Evolutionary conservation across 225 moss, liverwort and hornwort genomes (phyloP), one percentile per base, ranked within the genome.

Genomic region (Anthoceros angustus): DNA sequence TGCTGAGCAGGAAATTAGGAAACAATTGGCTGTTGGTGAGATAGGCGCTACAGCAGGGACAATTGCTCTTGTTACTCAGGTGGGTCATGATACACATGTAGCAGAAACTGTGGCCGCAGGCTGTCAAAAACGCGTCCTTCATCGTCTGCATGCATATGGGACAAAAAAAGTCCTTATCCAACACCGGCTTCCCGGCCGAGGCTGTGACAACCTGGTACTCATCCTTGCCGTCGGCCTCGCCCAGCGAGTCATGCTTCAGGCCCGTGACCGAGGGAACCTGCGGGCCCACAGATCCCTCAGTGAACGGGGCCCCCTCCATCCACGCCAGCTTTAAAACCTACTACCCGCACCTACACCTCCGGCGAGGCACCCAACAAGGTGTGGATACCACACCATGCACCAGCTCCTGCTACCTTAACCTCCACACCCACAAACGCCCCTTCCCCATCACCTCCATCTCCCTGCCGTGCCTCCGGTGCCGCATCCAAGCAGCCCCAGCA

Each of bases 41-140:
- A 40, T 84, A 95, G 67, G 79, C 63, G 23, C 86, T 85, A 64
- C 94, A 95, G 70, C 83, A 86, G 16, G 94, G 90, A 72, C 94
- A 95, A 70, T 91, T 95, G 64, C 64, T 95, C 77, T 78, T 95
- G 75, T 88, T 95, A 67, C 76, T 83, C 69, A 95, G 68, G 68
- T 91, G 90, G 46, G 86, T 95, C 83, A 80, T 95, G 21, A 95
- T 90, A 72, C 94, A 95, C 76, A 73, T 84, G 73, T 95, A 95
- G 69, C 94, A 95, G 70, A 95, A 95, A 68, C 94, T 95, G 75
- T 95, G 94, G n/a, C 94, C 94, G 48, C 94, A 95, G 11, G 86
- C 83, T 5, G 94, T 95, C 77, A 91, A 73, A 71, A 95, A 95
- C 43, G 86, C 88, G 39, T 95, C 94, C 75, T 86, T 91, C 88